Conservation (phyloP, 192 early-diverging fungal genomes). For the Pilobolus umbonatus region DNA sequence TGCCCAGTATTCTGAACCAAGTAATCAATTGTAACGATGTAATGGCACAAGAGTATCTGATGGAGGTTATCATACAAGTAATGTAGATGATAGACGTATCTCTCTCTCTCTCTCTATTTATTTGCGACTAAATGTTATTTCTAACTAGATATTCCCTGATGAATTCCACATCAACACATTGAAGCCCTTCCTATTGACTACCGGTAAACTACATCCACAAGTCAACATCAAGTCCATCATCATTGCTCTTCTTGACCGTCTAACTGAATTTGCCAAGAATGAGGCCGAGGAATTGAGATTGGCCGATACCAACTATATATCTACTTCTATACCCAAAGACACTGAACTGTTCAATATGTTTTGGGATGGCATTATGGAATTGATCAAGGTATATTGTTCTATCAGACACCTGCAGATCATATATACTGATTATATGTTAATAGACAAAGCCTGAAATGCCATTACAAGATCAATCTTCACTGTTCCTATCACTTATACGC, state of each 20-base stretch:
- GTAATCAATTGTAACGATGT: slow-evolving; percentile 95
- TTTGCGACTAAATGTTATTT: too few relatives aligned
- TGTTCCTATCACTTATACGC: slow-evolving; percentile 81
- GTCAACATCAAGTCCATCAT: slow-evolving; percentile 97
- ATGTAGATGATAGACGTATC: neutral
- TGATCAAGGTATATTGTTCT: slow-evolving; percentile 64
- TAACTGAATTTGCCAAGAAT: slow-evolving; percentile 85
- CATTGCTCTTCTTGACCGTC: slow-evolving; percentile 89
- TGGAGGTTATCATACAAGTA: slow-evolving; percentile 99
- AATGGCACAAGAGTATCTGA: slow-evolving; percentile 98
- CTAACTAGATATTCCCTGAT: slow-evolving; percentile 86
- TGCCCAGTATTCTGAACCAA: slow-evolving; percentile 92
- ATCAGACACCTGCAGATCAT: neutral
- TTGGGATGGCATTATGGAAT: slow-evolving; percentile 88
- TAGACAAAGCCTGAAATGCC: slow-evolving; percentile 86
- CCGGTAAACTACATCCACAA: slow-evolving; percentile 81
- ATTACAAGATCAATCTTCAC: slow-evolving; percentile 83
- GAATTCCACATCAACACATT: slow-evolving; percentile 94
- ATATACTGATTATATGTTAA: neutral
- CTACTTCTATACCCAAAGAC: slow-evolving; percentile 79
- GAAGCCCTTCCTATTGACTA: slow-evolving; percentile 81
- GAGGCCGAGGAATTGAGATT: slow-evolving; percentile 53
- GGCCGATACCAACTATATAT: neutral
- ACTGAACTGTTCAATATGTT: slow-evolving; percentile 94
- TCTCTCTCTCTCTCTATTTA: too few relatives aligned